Conservation (phyloP, 148 eudicot species). For the Camellia granthamiana region DNA sequence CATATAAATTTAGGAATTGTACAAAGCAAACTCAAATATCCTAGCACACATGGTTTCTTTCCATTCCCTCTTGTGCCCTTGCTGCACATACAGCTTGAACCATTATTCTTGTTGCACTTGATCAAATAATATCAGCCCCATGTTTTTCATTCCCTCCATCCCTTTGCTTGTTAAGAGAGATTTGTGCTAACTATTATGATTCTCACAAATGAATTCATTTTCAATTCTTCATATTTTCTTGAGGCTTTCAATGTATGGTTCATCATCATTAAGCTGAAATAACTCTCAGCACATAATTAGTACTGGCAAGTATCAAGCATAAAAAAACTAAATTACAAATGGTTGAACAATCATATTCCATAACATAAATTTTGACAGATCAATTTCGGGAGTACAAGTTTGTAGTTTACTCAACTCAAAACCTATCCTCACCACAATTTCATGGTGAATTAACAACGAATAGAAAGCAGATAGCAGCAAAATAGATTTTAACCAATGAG, state of each 20-base stretch:
- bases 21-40: neutral
- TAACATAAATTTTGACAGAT: no score
- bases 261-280: neutral
- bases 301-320: no score
- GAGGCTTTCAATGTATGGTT: neutral
- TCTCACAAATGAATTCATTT: neutral
- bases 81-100: neutral
- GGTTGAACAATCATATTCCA: no score
- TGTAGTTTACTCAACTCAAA: neutral
- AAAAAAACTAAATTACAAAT: no score
- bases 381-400: neutral
- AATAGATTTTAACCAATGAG: neutral
- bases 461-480: neutral
- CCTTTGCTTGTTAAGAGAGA: constrained; percentile 39
- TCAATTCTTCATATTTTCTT: neutral
- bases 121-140: constrained; percentile 44
- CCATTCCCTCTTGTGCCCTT: neutral
- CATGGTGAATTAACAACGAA: neutral
- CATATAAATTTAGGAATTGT: neutral
- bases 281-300: neutral
- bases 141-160: constrained; percentile 24
- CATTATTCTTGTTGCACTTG: no score
- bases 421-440: constrained; percentile 1
- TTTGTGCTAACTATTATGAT: neutral
- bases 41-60: neutral